Evolutionary conservation across 352 stramenopile species (phyloP), one percentile per base, ranked within the genome.

Genomic region (Globisporangium splendens): DNA sequence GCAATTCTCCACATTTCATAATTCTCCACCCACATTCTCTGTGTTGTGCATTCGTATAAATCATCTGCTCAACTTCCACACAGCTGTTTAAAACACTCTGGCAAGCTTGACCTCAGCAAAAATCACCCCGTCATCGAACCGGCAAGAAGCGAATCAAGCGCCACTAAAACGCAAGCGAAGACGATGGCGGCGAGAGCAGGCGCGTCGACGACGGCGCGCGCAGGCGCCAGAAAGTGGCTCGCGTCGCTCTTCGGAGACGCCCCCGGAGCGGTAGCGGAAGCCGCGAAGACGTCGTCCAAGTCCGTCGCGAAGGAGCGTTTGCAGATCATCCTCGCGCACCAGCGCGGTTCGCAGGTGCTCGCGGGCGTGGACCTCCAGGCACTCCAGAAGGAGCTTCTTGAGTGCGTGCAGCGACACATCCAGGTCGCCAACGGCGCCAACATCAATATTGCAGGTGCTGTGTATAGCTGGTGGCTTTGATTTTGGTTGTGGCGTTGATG

Each of bases 291-390:
- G 24, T 79, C 71, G 13, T 91, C 85, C 66, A 92, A 92, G 61
- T 90, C 85, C 0, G 79, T 95, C 47, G 86, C 81, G 28, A 95
- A 95, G 62, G 86, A 96, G 65, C 81, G 86, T 10, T 66, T 96
- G 59, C 86, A 96, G 73, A 96, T 96, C 66, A 96, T 96, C 50
- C 63, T 96, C 38, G 85, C 86, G 62, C 86, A 96, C 62, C 86
- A 96, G 62, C 81, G 86, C 38, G 86, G 86, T 60, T 88, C 72
- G 24, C 85, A 93, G 51, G 77, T 93, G 69, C 79, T 96, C 33
- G 80, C 85, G 6, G 86, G 85, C 48, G 85, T 96, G 47, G 79
- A 96, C 65, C 68, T 96, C 47, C 68, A 75, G 50, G 79, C 72
- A 44, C 72, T 96, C 33, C 86, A 96, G 59, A 66, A 79, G 54